phyloP scores from a whole-genome alignment of 371 early-diverging fungal species.

The Batkoa obscura region DNA sequence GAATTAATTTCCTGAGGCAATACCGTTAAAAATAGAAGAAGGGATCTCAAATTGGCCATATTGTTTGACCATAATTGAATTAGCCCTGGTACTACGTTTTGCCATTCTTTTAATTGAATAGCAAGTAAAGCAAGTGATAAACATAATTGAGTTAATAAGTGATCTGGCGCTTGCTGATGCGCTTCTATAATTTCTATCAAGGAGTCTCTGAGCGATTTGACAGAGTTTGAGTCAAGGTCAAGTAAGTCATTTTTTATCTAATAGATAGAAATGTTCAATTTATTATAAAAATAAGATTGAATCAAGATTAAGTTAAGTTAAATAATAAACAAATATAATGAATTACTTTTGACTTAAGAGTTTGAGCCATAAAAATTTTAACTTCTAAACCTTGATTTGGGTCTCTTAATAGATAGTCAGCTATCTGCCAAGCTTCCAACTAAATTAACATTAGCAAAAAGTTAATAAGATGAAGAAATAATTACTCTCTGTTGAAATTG shows the following conservation, averaged over 20 bases:
- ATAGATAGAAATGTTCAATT: too few relatives aligned
- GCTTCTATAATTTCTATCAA: conserved; percentile 37
- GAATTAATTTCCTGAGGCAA: conserved; percentile 74
- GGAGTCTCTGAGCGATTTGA: conserved; percentile 55
- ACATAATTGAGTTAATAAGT: conserved; percentile 61
- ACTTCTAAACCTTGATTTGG: conserved; percentile 32
- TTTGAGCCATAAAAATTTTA: conserved; percentile 81
- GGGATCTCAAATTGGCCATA: conserved; percentile 26
- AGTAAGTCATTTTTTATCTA: conserved; percentile 60
- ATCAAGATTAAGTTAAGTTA: neutral
- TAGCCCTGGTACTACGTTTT: conserved; percentile 48
- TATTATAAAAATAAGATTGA: neutral
- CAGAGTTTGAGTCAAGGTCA: conserved; percentile 45
- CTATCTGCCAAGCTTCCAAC: conserved; percentile 72
- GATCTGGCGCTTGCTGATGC: conserved; percentile 30
- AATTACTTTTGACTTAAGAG: conserved; percentile 69
- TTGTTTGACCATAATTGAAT: conserved; percentile 33
- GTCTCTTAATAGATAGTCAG: conserved; percentile 46
- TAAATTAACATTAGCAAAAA: conserved; percentile 10
- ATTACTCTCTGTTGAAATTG: conserved; percentile 74
- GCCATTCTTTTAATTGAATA: conserved; percentile 66
- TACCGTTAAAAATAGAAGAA: conserved; percentile 63
- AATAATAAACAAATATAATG: neutral
- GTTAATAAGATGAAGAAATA: neutral
- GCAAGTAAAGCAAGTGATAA: conserved; percentile 71